These are phyloP conservation scores for Zopfia rhizophila DNA, from an alignment of 2,329 filamentous ascomycete genomes.

Conservation along the genomic window DNA sequence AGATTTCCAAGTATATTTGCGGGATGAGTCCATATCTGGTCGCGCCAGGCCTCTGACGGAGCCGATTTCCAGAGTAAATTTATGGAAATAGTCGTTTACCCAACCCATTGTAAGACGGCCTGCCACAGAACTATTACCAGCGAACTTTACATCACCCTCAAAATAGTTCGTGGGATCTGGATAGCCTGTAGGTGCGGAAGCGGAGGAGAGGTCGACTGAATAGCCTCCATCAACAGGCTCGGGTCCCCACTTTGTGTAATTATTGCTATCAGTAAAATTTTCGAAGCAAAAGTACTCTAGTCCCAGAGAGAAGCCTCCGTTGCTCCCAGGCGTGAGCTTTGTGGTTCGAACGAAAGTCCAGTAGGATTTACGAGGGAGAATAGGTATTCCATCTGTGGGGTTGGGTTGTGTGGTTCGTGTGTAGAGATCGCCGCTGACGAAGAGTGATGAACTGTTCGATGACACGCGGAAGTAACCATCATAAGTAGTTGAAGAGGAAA, in stretches of 20 bases:
- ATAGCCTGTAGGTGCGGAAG: conserved; percentile 9
- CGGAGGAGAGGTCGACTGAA: conserved; percentile 4
- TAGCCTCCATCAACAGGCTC: conserved; percentile 10
- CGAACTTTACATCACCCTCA: conserved; percentile 9
- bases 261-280: background rate
- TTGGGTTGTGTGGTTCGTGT: conserved; percentile 15
- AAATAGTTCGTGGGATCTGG: conserved; percentile 14
- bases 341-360: conserved; percentile 11
- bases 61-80: conserved; percentile 15
- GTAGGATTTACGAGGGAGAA: conserved; percentile 19
- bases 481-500: conserved; percentile 5
- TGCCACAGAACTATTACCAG: background rate
- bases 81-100: conserved; percentile 9
- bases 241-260: conserved; percentile 12
- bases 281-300: conserved; percentile 12
- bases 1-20: conserved; percentile 10
- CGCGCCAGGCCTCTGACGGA: conserved; percentile 4
- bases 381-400: conserved; percentile 16
- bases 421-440: conserved; percentile 20
- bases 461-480: conserved; percentile 17
- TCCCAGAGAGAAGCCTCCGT: conserved; percentile 12
- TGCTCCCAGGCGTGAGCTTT: conserved; percentile 6
- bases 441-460: conserved; percentile 3
- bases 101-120: conserved; percentile 21
- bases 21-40: conserved; percentile 4